Evolutionary conservation across 2,329 filamentous ascomycete genomes (phyloP), one percentile per base, ranked within the genome.

Genomic region (Samsoniella hepiali): DNA sequence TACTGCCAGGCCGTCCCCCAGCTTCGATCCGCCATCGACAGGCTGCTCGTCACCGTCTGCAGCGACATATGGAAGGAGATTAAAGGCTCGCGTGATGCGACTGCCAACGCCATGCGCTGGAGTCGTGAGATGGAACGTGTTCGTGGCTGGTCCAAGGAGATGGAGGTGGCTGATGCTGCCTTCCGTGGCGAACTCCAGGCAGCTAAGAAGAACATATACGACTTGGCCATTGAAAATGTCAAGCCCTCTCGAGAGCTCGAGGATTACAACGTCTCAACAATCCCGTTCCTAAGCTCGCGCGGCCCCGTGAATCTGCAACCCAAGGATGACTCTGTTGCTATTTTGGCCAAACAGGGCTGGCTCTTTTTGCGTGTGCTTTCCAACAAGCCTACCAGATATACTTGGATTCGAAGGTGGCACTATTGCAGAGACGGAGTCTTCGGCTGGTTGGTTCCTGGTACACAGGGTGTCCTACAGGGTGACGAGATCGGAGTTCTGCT

Each of bases 361-460:
- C 79, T 99, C 2, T 96, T 93, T 74, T 75, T 97, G 68, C 85
- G 92, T 58, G 91, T 88, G 1, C 79, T 93, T 8, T 88, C 91
- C 1, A 93, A 93, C 42, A 98, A 97, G 74, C 94, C 94, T 0
- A 91, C 93, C 15, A 84, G 94, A 65, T 92, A 93, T n/a, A 84
- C 86, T 47, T 99, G 95, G 95, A 84, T 92, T 32, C 86, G 92
- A 65, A 85, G 94, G 60, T 99, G 95, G 95, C 97, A 95, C 72
- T 98, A 97, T 74, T 89, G 97, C 69, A 93, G 94, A 67, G 89
- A 96, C 71, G 94, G 95, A 45, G 95, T 98, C 64, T 98, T 99
- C 75, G 95, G 95, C 29, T 98, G 93, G 87, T 82, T 99, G 5
- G 85, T 95, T 27, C 93, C 96, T 70, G 91, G 91, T 3, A 81